phyloP scores from a whole-genome alignment of 495 filamentous ascomycete genomes.

The Hypomontagnella submonticulosa region DNA sequence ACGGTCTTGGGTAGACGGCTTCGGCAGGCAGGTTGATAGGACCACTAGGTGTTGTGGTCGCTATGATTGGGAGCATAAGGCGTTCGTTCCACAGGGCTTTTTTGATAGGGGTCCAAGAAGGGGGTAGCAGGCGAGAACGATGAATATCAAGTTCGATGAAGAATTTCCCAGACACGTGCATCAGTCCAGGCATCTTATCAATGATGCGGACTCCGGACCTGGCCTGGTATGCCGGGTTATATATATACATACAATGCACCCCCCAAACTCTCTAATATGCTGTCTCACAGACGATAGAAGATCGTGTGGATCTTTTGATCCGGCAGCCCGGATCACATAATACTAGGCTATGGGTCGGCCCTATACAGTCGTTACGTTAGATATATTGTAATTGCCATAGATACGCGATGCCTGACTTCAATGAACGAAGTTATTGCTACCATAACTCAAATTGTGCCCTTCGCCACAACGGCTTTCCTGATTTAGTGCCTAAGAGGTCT shows the following conservation, averaged over 20 bases:
- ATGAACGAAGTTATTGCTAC: slow-evolving; percentile 15
- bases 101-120: slow-evolving; percentile 16
- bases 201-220: slow-evolving; percentile 1
- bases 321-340: slow-evolving; percentile 30
- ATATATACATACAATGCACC: slow-evolving; percentile 33
- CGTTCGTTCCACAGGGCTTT: slow-evolving; percentile 33
- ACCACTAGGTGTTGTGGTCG: slow-evolving; percentile 12
- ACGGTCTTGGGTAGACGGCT: slow-evolving; percentile 38
- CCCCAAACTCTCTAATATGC: slow-evolving; percentile 15
- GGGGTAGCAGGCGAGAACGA: slow-evolving; percentile 27
- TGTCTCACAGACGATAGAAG: slow-evolving; percentile 23
- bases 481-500: neutral
- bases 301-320: slow-evolving; percentile 7
- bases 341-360: slow-evolving; percentile 27
- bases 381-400: slow-evolving; percentile 32
- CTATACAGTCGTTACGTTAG: slow-evolving; percentile 39
- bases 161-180: slow-evolving; percentile 24
- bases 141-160: slow-evolving; percentile 41
- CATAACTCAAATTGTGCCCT: neutral
- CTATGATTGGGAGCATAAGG: slow-evolving; percentile 34
- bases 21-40: slow-evolving; percentile 18
- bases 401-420: slow-evolving; percentile 16
- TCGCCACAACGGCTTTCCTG: neutral
- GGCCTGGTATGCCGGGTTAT: slow-evolving; percentile 18
- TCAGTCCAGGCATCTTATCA: slow-evolving; percentile 21